phyloP scores from a whole-genome alignment of 2,329 filamentous ascomycete genomes.

The Apiospora phragmitis region DNA sequence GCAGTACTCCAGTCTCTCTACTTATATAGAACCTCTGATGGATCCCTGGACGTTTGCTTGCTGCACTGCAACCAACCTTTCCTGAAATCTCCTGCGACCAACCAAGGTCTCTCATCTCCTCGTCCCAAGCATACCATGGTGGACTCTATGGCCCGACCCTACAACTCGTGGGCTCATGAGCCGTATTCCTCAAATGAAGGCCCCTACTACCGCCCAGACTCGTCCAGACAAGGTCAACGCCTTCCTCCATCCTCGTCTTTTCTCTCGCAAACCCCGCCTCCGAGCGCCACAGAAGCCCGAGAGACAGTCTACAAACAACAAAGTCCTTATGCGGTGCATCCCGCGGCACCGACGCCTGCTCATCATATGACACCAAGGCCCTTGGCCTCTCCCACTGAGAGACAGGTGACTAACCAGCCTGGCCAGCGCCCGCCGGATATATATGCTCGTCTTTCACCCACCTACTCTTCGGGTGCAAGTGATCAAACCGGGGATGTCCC shows the following conservation, averaged over 20 bases:
- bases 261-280: not conserved
- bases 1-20: not conserved
- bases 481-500: not conserved
- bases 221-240: constrained; percentile 4
- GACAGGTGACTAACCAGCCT: not conserved
- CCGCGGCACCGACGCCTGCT: constrained; percentile 5
- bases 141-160: constrained; percentile 14
- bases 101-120: not conserved
- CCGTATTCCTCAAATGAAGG: not conserved
- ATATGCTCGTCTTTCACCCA: constrained; percentile 9
- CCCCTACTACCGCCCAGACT: constrained; percentile 15
- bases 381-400: not conserved
- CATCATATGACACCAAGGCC: constrained; percentile 5
- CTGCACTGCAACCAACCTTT: constrained; percentile 4
- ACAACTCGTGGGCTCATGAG: constrained; percentile 15
- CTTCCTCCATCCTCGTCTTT: constrained; percentile 8
- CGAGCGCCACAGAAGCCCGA: not conserved
- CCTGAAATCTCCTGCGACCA: not conserved
- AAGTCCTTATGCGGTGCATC: not conserved
- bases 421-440: constrained; percentile 1
- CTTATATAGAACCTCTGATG: not conserved
- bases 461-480: constrained; percentile 8
- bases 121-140: constrained; percentile 13
- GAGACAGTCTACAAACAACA: constrained; percentile 1
- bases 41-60: not conserved